A percentile compares a stretch with the other conserved stretches of the same genome.
Conservation (phyloP, 2,329 filamentous ascomycete genomes). For the Akanthomyces lecanii region DNA sequence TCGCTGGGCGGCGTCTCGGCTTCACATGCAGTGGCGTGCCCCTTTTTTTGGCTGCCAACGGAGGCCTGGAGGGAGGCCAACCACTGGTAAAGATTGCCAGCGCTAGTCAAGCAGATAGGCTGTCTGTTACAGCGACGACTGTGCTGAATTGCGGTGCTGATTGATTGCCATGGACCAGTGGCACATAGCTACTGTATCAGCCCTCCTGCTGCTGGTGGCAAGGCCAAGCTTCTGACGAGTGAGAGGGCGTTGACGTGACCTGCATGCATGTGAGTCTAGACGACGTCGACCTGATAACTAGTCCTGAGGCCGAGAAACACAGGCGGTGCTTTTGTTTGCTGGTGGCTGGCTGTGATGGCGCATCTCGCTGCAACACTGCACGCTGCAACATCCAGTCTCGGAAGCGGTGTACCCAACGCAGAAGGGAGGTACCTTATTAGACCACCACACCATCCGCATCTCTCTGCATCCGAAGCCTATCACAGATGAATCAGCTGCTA, state of each 20-base stretch:
- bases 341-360: too few relatives aligned
- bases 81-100: neutral
- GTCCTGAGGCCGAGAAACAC: too few relatives aligned
- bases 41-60: neutral
- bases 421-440: too few relatives aligned
- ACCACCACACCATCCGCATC: too few relatives aligned
- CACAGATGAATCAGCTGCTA: neutral
- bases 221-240: neutral
- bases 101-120: neutral
- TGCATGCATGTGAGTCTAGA: neutral
- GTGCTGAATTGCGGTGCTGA: neutral
- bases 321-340: too few relatives aligned
- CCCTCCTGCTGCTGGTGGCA: neutral
- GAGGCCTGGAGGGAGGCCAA: too few relatives aligned
- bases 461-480: neutral
- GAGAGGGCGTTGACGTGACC: neutral
- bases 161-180: too few relatives aligned
- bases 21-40: constrained; percentile 11
- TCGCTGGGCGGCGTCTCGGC: constrained; percentile 12
- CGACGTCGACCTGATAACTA: too few relatives aligned
- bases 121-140: neutral
- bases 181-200: too few relatives aligned
- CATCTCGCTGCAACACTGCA: too few relatives aligned
- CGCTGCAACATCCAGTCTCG: too few relatives aligned
- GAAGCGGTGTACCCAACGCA: too few relatives aligned